Base-by-base conservation (phyloP, 1,284 basidiomycete genomes). In the Volvariella volvacea region DNA sequence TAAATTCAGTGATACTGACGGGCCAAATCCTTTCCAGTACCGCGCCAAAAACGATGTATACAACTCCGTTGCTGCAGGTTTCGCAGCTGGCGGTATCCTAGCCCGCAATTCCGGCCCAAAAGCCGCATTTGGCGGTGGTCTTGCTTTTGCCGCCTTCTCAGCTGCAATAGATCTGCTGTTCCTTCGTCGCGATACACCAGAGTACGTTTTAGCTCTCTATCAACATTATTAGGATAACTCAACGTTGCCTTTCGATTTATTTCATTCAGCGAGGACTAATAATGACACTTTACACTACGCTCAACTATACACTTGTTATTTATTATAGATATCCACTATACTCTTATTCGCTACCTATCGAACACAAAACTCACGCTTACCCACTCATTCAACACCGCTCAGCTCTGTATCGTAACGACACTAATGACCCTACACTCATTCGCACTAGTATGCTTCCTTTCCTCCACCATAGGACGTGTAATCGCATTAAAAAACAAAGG, bases 1-100 rank as follows among this genome's bases (percentile, higher is more conserved):
- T 34, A 31, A 41, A 36, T 38, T 48, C 25, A 37, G 12, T 7
- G 10, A 3, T 12, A 10, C 22, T 28, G n/a, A n/a, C n/a, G n/a
- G n/a, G n/a, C n/a, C n/a, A n/a, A 31, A 32, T 47, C 42, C 32
- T 28, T 28, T 12, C 20, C 46, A 96, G 92, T 97, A 95, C 65
- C 88, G 93, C 44, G 92, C 90, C n/a, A 92, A 84, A 66, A 94
- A 94, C 57, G 93, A 97, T 62, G 87, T 95, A 55, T 83, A 80
- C 44, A 97, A 96, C 61, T 76, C 83, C 55, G 66, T 90, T 55
- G 66, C 77, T 45, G 70, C 84, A 17, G 86, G 87, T 0, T 88
- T 89, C 54, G 58, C 84, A 7, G 76, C 84, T 12, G 91, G 91
- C 28, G 90, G 85, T 34, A 68, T 92, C 15, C 77, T 96, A 3